phyloP scores from a whole-genome alignment of 2,329 filamentous ascomycete genomes.

The Cladophialophora exuberans region DNA sequence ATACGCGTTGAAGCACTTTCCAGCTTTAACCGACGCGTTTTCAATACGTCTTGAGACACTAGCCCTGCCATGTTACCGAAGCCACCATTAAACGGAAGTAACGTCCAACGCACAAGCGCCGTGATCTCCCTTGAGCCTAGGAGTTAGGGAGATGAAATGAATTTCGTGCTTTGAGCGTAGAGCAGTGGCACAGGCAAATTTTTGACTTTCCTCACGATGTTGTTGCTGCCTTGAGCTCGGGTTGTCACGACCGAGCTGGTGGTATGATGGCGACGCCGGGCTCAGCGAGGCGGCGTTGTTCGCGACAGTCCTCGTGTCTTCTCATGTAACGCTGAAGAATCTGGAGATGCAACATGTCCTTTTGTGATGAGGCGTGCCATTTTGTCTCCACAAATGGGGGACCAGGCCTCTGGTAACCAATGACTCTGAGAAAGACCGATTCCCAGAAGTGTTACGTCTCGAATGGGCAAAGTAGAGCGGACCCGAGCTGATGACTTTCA shows the following conservation, averaged over 20 bases:
- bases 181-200: no score
- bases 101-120: background rate
- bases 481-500: no score
- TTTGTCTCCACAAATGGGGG: conserved; percentile 3
- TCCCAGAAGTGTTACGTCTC: no score
- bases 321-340: conserved; percentile 16
- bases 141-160: no score
- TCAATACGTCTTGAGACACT: background rate
- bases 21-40: no score
- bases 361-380: conserved; percentile 13
- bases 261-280: background rate
- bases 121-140: no score
- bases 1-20: no score
- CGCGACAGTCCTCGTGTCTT: no score
- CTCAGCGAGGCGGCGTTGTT: background rate
- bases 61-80: background rate
- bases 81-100: background rate
- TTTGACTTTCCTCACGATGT: no score
- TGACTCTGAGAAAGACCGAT: no score
- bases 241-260: background rate
- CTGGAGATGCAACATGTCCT: conserved; percentile 22
- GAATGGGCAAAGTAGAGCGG: no score
- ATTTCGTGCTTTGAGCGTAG: no score
- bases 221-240: background rate
- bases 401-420: conserved; percentile 21